phyloP scores from a whole-genome alignment of 2,329 filamentous ascomycete genomes.

The Nigrograna mackinnonii region DNA sequence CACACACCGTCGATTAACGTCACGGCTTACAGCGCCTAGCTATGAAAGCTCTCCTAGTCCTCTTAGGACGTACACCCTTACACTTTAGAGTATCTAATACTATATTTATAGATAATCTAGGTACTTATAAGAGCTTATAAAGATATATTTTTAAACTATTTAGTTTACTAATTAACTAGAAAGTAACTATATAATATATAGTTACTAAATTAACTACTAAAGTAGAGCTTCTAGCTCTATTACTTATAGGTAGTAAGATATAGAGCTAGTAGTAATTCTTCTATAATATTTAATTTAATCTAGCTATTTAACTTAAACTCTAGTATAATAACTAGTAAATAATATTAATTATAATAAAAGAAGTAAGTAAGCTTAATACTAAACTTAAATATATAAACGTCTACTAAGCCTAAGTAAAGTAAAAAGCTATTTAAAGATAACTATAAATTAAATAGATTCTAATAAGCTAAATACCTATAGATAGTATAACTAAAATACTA shows the following conservation, averaged over 20 bases:
- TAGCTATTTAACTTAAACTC: not conserved
- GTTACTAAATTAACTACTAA: no score
- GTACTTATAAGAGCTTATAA: no score
- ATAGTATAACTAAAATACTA: conserved; percentile 7
- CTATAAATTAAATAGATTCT: conserved; percentile 2
- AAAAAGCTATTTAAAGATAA: not conserved
- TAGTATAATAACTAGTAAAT: conserved; percentile 1
- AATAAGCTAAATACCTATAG: conserved; percentile 3
- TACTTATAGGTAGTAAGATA: not conserved
- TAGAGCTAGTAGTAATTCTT: not conserved
- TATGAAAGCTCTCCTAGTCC: no score
- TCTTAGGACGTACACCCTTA: no score
- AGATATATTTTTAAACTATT: not conserved
- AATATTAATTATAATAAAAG: not conserved
- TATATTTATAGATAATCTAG: not conserved
- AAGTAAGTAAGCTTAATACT: not conserved
- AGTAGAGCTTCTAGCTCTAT: not conserved
- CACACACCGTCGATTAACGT: no score
- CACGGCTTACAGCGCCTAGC: no score
- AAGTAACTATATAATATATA: not conserved
- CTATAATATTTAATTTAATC: not conserved
- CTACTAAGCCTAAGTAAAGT: not conserved
- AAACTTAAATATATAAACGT: conserved; percentile 1
- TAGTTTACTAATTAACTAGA: not conserved
- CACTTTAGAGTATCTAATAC: not conserved